Evolutionary conservation across 306 rosid species (phyloP).

Genomic region (Cucumis cinereus): DNA sequence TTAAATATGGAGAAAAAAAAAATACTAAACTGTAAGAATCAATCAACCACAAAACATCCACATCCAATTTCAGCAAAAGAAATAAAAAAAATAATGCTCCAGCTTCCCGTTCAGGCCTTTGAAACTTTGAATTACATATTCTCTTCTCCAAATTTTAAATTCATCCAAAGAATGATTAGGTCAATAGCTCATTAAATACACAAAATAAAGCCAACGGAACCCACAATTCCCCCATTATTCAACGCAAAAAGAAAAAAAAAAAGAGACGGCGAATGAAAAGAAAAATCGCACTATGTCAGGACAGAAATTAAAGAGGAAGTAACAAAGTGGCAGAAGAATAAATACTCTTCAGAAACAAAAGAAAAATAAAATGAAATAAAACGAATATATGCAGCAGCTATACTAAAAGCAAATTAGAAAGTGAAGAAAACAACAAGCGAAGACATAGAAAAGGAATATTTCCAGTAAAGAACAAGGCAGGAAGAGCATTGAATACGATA

Average conservation of each 20-base stretch:
- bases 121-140: neutral
- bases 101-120: neutral
- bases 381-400: constrained; percentile 5
- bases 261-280: neutral
- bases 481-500: neutral
- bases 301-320: constrained; percentile 10
- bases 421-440: neutral
- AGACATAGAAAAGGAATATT: neutral
- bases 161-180: neutral
- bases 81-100: neutral
- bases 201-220: neutral
- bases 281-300: neutral
- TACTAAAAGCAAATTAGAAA: neutral
- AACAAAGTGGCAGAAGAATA: constrained; percentile 3
- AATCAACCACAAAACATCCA: constrained; percentile 5
- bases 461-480: constrained; percentile 9
- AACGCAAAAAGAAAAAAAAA: neutral
- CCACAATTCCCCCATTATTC: neutral
- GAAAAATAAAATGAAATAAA: neutral
- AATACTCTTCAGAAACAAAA: neutral
- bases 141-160: constrained; percentile 1
- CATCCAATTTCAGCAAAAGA: neutral
- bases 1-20: neutral
- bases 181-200: constrained; percentile 2
- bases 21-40: neutral